phyloP scores from a whole-genome alignment of 192 early-diverging fungal species.

The Coemansia sp. region DNA sequence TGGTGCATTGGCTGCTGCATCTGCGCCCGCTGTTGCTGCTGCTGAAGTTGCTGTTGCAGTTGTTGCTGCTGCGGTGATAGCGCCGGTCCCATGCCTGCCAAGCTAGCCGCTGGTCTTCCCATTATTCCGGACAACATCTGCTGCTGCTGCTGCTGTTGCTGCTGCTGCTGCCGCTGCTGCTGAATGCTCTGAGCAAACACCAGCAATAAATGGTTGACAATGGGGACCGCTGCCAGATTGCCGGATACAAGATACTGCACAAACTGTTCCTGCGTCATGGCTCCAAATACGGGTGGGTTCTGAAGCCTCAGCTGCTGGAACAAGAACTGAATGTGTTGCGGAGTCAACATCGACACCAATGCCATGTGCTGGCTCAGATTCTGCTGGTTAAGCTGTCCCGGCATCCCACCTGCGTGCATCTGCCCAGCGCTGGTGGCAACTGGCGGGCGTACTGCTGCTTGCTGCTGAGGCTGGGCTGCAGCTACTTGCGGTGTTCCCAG shows the following conservation, averaged over 20 bases:
- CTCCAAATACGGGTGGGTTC: conserved; percentile 22
- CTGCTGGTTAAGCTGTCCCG: conserved; percentile 1
- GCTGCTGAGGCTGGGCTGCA: conserved; percentile 12
- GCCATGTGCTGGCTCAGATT: conserved; percentile 24
- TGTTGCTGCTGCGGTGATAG: conserved; percentile 24
- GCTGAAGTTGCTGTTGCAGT: conserved; percentile 10
- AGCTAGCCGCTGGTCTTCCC: not conserved
- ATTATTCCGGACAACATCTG: conserved; percentile 7
- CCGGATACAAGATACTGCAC: conserved; percentile 21
- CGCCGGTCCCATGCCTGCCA: conserved; percentile 16
- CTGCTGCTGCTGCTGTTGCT: conserved; percentile 23
- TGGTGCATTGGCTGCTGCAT: conserved; percentile 10
- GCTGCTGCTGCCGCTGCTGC: conserved; percentile 13
- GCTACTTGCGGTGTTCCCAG: conserved; percentile 1
- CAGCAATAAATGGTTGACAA: conserved; percentile 22
- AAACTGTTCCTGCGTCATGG: conserved; percentile 24
- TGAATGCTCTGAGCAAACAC: conserved; percentile 13
- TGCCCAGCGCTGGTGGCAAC: conserved; percentile 7
- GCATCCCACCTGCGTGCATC: conserved; percentile 7
- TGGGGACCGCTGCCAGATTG: conserved; percentile 14
- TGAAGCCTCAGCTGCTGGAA: conserved; percentile 25
- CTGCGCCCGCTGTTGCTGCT: conserved; percentile 6
- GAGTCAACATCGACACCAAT: conserved; percentile 19
- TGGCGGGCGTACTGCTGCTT: conserved; percentile 3
- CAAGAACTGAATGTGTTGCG: conserved; percentile 20